These are phyloP conservation scores for Pseudogymnoascus sp. DNA, from an alignment of 2,329 filamentous ascomycete species.

Conservation along the genomic window DNA sequence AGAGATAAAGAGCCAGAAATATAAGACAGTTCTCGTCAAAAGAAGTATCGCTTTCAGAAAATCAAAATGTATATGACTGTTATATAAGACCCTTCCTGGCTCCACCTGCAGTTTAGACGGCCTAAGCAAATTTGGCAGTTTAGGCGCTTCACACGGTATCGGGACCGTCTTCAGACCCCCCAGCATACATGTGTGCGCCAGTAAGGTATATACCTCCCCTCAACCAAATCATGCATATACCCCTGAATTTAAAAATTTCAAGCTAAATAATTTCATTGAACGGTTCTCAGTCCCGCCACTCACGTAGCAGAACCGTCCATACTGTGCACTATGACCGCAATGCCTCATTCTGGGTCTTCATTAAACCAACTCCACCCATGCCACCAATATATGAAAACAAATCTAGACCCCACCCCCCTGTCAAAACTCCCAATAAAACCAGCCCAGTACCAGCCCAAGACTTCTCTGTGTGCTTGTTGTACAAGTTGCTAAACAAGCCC, in stretches of 20 bases:
- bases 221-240: too few species aligned
- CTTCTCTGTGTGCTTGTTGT: not conserved
- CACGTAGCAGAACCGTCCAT: not conserved
- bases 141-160: not conserved
- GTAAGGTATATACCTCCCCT: not conserved
- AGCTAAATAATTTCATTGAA: not conserved
- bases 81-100: too few species aligned
- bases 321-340: not conserved
- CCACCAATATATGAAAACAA: not conserved
- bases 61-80: too few species aligned
- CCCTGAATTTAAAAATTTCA: not conserved
- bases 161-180: not conserved
- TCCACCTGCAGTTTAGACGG: not conserved
- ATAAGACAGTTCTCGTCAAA: too few species aligned
- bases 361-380: not conserved
- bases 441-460: not conserved
- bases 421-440: not conserved
- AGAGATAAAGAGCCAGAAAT: too few species aligned
- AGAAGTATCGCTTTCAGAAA: too few species aligned
- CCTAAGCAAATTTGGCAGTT: not conserved
- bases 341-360: not conserved
- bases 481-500: not conserved
- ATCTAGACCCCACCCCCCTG: not conserved
- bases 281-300: not conserved
- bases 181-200: not conserved